Percentiles rank a stretch among this genome's conserved stretches.
These are phyloP conservation scores for Fusarium penzigii DNA, from an alignment of 2,329 filamentous ascomycete species.

Conservation along the genomic window DNA sequence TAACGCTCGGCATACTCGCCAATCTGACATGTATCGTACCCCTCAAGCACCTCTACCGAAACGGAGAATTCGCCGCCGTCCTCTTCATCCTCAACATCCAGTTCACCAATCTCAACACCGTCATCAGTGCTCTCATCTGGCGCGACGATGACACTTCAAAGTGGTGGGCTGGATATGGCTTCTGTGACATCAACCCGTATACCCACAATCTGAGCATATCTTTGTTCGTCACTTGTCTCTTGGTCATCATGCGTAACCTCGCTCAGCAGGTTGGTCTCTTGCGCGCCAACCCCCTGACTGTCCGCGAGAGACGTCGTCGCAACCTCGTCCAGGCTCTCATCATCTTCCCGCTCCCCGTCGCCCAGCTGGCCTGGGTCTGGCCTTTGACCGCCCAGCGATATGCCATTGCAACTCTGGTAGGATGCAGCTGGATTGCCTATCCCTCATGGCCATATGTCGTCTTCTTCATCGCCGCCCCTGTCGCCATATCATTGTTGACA, in stretches of 20 bases:
- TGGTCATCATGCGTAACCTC: conserved; percentile 57
- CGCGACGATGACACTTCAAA: conserved; percentile 47
- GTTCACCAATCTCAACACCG: conserved; percentile 48
- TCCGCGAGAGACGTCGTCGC: conserved; percentile 43
- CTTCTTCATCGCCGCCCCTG: conserved; percentile 49
- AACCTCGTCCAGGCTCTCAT: conserved; percentile 51
- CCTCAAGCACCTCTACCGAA: conserved; percentile 49
- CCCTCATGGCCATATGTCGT: conserved; percentile 49
- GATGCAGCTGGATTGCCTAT: conserved; percentile 48
- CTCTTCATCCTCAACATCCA: conserved; percentile 49
- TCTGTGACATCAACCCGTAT: conserved; percentile 55
- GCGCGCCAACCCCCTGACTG: conserved; percentile 41
- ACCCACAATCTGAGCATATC: conserved; percentile 48
- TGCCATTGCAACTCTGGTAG: conserved; percentile 49
- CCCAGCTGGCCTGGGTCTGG: conserved; percentile 51
- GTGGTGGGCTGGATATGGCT: conserved; percentile 55
- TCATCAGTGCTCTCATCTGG: conserved; percentile 56
- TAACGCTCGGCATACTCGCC: conserved; percentile 47
- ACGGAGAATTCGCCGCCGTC: conserved; percentile 55
- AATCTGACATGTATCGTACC: conserved; percentile 52
- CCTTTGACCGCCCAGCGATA: conserved; percentile 51
- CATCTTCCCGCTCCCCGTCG: conserved; percentile 54
- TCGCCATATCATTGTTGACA: conserved; percentile 45
- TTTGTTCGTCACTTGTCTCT: conserved; percentile 51
- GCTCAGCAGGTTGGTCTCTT: conserved; percentile 50